Evolutionary conservation across 257 asterid species (phyloP).

Genomic region (Salvia hispanica): DNA sequence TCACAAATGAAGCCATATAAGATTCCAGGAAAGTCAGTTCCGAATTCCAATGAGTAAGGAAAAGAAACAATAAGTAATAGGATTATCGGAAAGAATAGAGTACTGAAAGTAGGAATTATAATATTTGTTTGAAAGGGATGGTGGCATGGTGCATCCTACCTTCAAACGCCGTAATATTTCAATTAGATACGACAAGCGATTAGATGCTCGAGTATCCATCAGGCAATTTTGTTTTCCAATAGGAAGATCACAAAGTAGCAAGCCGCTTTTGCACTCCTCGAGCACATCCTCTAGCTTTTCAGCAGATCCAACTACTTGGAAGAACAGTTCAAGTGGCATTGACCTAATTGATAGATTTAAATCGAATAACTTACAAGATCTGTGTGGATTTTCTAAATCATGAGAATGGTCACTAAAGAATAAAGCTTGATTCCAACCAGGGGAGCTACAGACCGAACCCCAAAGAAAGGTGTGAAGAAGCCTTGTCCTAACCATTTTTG

Average conservation of each 20-base stretch:
- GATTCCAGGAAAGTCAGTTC: too few species aligned
- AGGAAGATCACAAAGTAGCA: slow-evolving; percentile 76
- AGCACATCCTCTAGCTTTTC: slow-evolving; percentile 55
- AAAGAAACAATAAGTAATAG: too few species aligned
- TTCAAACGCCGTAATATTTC: slow-evolving; percentile 74
- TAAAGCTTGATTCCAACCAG: slow-evolving; percentile 58
- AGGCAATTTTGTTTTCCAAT: slow-evolving; percentile 58
- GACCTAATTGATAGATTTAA: slow-evolving; percentile 66
- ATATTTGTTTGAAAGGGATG: neutral
- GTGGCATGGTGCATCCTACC: slow-evolving; percentile 47
- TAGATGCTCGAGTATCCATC: slow-evolving; percentile 78
- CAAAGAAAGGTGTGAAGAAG: slow-evolving; percentile 84
- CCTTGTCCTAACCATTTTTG: slow-evolving; percentile 86
- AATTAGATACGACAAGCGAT: slow-evolving; percentile 70
- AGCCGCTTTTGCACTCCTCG: slow-evolving; percentile 65
- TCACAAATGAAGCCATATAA: slow-evolving; percentile 16
- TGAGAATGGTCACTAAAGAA: slow-evolving; percentile 46
- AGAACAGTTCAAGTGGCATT: slow-evolving; percentile 85
- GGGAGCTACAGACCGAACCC: slow-evolving; percentile 57
- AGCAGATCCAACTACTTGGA: slow-evolving; percentile 80
- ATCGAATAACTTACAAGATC: slow-evolving; percentile 69
- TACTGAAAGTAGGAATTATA: too few species aligned
- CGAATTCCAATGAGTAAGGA: too few species aligned
- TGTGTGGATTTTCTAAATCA: slow-evolving; percentile 71
- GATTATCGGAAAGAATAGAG: too few species aligned